phyloP scores from a whole-genome alignment of 2,329 filamentous ascomycete genomes.

The Clarireedia paspali region DNA sequence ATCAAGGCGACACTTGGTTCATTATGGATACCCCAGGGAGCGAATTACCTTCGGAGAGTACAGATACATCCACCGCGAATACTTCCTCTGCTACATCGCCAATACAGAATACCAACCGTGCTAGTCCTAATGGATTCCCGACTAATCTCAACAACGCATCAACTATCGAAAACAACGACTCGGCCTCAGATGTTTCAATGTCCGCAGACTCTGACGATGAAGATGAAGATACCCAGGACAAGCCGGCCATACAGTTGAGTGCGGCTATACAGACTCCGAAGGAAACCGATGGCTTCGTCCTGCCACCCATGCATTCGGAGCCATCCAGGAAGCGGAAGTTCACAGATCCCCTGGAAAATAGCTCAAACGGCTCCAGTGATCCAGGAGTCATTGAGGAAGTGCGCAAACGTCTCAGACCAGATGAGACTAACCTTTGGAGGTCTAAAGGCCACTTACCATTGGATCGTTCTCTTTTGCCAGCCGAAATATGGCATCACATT shows the following conservation, averaged over 20 bases:
- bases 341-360: conserved; percentile 11
- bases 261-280: conserved; percentile 1
- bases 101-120: conserved; percentile 10
- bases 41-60: conserved; percentile 20
- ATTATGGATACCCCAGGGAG: conserved; percentile 24
- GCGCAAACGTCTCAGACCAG: conserved; percentile 25
- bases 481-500: conserved; percentile 62
- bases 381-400: conserved; percentile 10
- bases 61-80: conserved; percentile 24
- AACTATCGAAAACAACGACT: conserved; percentile 22
- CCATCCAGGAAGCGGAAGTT: conserved; percentile 24
- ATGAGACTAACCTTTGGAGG: conserved; percentile 15
- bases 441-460: conserved; percentile 15
- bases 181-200: conserved; percentile 32
- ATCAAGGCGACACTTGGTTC: conserved; percentile 6
- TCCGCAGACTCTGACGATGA: conserved; percentile 29
- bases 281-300: not conserved
- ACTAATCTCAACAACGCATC: conserved; percentile 11
- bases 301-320: conserved; percentile 4
- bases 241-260: conserved; percentile 6
- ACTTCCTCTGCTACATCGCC: conserved; percentile 13
- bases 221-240: conserved; percentile 14
- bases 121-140: conserved; percentile 7
- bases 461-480: conserved; percentile 38
- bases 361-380: conserved; percentile 14